A percentile compares a stretch with the other conserved stretches of the same genome.
These are phyloP conservation scores for Phialophora tarda DNA, from an alignment of 2,329 filamentous ascomycete species.

Conservation along the genomic window DNA sequence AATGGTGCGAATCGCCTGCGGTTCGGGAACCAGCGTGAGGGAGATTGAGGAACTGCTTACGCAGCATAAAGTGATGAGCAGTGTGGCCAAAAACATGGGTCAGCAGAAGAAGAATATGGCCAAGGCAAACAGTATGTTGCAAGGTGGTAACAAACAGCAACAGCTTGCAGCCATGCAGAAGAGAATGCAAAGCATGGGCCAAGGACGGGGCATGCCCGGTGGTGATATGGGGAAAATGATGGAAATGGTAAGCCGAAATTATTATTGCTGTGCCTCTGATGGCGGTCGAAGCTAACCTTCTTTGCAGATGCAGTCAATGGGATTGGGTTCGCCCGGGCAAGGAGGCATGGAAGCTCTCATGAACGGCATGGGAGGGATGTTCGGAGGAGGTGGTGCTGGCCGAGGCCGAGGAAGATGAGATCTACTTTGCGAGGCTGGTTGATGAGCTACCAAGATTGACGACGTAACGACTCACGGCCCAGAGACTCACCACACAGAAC, in stretches of 20 bases:
- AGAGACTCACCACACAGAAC: background rate
- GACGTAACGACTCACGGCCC: background rate
- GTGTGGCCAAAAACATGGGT: slow-evolving; percentile 99
- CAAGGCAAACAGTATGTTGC: slow-evolving; percentile 87
- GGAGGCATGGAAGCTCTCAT: slow-evolving; percentile 73
- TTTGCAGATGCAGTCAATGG: slow-evolving; percentile 88
- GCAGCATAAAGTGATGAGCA: slow-evolving; percentile 97
- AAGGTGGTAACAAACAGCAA: slow-evolving; percentile 89
- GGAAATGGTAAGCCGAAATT: slow-evolving; percentile 39
- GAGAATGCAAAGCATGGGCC: slow-evolving; percentile 87
- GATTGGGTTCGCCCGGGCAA: slow-evolving; percentile 71
- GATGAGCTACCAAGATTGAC: background rate
- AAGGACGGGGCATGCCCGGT: slow-evolving; percentile 62
- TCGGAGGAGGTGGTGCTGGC: slow-evolving; percentile 35
- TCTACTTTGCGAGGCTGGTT: background rate
- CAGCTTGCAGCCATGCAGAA: slow-evolving; percentile 93
- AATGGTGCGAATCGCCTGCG: slow-evolving; percentile 88
- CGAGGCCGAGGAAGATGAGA: slow-evolving; percentile 53
- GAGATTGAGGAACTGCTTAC: slow-evolving; percentile 98
- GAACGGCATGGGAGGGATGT: slow-evolving; percentile 65
- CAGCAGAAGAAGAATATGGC: slow-evolving; percentile 98
- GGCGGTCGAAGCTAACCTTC: background rate
- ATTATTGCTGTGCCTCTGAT: background rate
- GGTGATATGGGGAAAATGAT: slow-evolving; percentile 83
- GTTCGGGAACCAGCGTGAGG: slow-evolving; percentile 85